phyloP scores from a whole-genome alignment of 2,329 filamentous ascomycete genomes.

The Clarireedia monteithiana region DNA sequence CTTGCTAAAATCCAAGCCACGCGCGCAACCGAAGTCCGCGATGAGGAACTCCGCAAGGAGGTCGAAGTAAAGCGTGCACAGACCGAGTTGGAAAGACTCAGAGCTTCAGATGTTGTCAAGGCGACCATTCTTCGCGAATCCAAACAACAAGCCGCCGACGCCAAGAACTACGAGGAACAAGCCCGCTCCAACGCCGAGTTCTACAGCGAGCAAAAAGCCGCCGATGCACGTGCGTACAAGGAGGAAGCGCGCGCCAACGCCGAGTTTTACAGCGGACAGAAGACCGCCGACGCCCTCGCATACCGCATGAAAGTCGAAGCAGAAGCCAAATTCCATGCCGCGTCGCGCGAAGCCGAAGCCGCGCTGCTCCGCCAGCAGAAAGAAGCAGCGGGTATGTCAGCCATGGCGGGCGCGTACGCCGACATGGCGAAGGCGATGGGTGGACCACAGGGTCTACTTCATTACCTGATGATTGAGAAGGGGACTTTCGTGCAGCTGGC shows the following conservation, averaged over 20 bases:
- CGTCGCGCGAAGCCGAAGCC: conserved; percentile 47
- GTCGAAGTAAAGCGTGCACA: conserved; percentile 71
- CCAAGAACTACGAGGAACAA: conserved; percentile 56
- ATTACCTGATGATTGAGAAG: conserved; percentile 84
- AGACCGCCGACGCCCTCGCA: conserved; percentile 44
- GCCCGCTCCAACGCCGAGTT: conserved; percentile 45
- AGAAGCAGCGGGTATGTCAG: conserved; percentile 68
- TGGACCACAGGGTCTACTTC: conserved; percentile 68
- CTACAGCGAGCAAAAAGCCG: conserved; percentile 38
- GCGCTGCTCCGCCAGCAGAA: conserved; percentile 53
- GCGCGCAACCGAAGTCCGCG: conserved; percentile 64
- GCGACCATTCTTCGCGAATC: conserved; percentile 63
- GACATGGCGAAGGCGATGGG: conserved; percentile 66
- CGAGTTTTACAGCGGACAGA: conserved; percentile 38
- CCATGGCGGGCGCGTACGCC: conserved; percentile 75
- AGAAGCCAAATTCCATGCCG: conserved; percentile 34
- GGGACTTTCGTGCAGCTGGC: conserved; percentile 72
- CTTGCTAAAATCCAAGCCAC: conserved; percentile 67
- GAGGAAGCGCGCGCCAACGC: neutral
- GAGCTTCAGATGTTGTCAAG: conserved; percentile 71
- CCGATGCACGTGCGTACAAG: conserved; percentile 44
- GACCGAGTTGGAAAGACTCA: conserved; percentile 72
- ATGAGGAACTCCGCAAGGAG: conserved; percentile 71
- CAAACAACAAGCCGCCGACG: conserved; percentile 60
- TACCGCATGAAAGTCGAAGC: conserved; percentile 37